Evolutionary conservation across 306 rosid genomes (phyloP), one percentile per base, ranked within the genome.

Genomic region (Cicer pinnatifidum): DNA sequence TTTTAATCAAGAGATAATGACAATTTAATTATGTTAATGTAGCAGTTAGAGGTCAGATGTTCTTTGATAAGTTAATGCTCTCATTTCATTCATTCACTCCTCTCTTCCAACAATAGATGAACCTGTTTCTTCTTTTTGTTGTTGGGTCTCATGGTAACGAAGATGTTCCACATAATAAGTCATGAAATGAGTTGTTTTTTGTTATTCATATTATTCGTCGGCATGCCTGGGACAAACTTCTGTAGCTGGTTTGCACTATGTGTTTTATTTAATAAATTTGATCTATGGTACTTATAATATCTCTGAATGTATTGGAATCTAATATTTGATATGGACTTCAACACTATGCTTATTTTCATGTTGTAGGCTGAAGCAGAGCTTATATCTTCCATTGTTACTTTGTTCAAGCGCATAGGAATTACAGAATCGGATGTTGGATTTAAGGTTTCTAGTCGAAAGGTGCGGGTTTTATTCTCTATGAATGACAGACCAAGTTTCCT

Each of bases 371-470:
- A 94, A 84, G 97, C 97, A 16, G 98, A 94, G 83, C 95, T 94
- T 62, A 77, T 94, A 83, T 85, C 95, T 68, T 88, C 98, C 12
- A 87, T 94, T 60, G 84, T 94, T 87, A 82, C 92, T 45, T 87
- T 94, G 80, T 88, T 94, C 85, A 94, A 91, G 84, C 87, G 90
- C 58, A 70, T 91, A 63, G 98, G 97, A 80, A 83, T 94, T 45
- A 91, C 96, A 52, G 85, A 91, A 75, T 84, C 84, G n/a, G 96
- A 94, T 80, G 98, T 94, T 67, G 98, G 97, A 79, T 89, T 94
- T 81, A 94, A 88, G 88, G 90, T 94, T 83, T 94, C 98, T 65
- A 94, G 97, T 78, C 87, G 98, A 78, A 94, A 94, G 98, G 98
- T 94, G 82, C 48, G 79, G 17, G 61, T 43, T 40, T 59, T 61